Conservation (phyloP, 1,139 yeast genomes). For the Pichia sp. region DNA sequence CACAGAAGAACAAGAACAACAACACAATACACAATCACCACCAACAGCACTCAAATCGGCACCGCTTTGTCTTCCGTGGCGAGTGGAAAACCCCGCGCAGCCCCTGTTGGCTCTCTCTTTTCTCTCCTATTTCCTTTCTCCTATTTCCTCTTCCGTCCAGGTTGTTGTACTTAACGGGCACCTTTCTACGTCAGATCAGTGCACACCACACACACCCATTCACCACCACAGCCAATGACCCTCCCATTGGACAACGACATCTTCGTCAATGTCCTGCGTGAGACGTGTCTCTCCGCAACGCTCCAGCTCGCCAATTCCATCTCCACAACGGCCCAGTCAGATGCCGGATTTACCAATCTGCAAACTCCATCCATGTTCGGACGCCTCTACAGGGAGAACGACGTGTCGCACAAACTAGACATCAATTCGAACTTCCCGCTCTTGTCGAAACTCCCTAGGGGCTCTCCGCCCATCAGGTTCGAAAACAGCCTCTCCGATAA, state of each 20-base stretch:
- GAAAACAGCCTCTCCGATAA: background rate
- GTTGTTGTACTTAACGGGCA: too few species aligned
- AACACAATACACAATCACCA: too few species aligned
- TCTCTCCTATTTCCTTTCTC: too few species aligned
- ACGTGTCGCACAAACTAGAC: slow-evolving; percentile 4
- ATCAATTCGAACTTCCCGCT: slow-evolving; percentile 13
- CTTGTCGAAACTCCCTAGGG: slow-evolving; percentile 1
- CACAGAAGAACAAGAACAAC: too few species aligned
- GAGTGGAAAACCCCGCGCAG: too few species aligned
- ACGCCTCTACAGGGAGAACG: slow-evolving; percentile 2
- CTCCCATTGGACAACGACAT: slow-evolving; percentile 15
- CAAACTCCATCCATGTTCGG: slow-evolving; percentile 2
- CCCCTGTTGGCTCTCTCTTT: too few species aligned
- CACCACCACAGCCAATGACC: slow-evolving; percentile 9
- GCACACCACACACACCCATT: too few species aligned
- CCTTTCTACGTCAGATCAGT: too few species aligned
- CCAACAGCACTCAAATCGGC: too few species aligned
- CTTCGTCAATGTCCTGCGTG: slow-evolving; percentile 18
- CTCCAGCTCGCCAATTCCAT: background rate
- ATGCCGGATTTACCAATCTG: background rate
- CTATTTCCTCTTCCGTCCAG: too few species aligned
- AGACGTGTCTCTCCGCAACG: slow-evolving; percentile 15
- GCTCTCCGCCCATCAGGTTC: slow-evolving; percentile 11
- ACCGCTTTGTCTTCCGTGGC: too few species aligned
- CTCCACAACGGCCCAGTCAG: background rate